Percentiles rank a stretch among this genome's conserved stretches.
Conservation (phyloP, 2,329 filamentous ascomycete genomes). For the Alternaria sp. region DNA sequence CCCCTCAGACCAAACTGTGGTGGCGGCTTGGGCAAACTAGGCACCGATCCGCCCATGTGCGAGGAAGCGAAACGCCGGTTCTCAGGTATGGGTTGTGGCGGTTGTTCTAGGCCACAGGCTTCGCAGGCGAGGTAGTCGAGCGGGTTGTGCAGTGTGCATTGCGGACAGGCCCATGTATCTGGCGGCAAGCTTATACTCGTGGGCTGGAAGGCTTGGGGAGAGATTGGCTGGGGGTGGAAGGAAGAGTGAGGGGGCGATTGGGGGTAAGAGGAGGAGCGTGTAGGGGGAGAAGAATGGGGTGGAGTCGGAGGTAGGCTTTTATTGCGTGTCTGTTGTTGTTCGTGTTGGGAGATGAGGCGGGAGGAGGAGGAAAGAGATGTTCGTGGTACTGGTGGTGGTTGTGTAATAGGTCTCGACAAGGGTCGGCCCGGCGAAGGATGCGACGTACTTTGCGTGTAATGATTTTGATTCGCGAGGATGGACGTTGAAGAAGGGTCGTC, state of each 20-base stretch:
- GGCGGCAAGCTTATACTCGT: slow-evolving; percentile 15
- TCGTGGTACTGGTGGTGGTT: slow-evolving; percentile 10
- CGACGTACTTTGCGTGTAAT: slow-evolving; percentile 19
- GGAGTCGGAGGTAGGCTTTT: slow-evolving; percentile 41
- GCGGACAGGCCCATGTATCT: slow-evolving; percentile 65
- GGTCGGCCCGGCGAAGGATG: slow-evolving; percentile 39
- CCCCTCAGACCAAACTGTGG: slow-evolving; percentile 40
- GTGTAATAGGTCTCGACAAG: slow-evolving; percentile 46
- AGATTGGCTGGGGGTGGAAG: no score
- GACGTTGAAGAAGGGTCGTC: background rate
- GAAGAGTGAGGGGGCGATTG: background rate
- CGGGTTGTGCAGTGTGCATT: slow-evolving; percentile 70
- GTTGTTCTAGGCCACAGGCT: slow-evolving; percentile 66
- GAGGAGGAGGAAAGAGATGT: background rate
- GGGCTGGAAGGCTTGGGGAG: no score
- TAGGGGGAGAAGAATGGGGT: slow-evolving; percentile 26
- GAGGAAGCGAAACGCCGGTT: slow-evolving; percentile 41
- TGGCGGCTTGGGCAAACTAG: slow-evolving; percentile 43
- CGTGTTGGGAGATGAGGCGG: slow-evolving; percentile 37
- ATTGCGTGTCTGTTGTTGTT: slow-evolving; percentile 35
- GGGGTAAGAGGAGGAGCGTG: background rate
- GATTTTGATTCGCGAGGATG: slow-evolving; percentile 4
- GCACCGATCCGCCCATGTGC: slow-evolving; percentile 19
- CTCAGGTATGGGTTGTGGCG: slow-evolving; percentile 52
- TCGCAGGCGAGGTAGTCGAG: slow-evolving; percentile 68